Percentiles rank a stretch among this genome's conserved stretches.
phyloP scores from a whole-genome alignment of 176 grass and related monocot species.

The Neostapfia colusana region DNA sequence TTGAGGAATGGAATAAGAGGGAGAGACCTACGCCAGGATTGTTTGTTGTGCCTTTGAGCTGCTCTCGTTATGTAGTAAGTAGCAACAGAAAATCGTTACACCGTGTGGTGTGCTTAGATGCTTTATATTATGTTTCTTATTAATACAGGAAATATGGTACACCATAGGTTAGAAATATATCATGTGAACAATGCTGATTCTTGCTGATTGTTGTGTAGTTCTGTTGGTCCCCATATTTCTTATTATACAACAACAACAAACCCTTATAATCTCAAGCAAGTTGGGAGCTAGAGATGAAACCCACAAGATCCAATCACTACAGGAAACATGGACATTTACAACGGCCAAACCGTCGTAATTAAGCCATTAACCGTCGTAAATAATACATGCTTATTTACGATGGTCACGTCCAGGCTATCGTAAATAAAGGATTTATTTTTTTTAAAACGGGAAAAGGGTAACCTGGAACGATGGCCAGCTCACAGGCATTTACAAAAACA shows the following conservation, averaged over 20 bases:
- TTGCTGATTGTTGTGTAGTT: conserved; percentile 22
- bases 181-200: neutral
- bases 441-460: too few relatives aligned
- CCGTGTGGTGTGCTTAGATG: neutral
- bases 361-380: too few relatives aligned
- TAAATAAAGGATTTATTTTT: too few relatives aligned
- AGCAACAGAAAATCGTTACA: neutral
- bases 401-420: too few relatives aligned
- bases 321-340: too few relatives aligned
- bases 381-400: too few relatives aligned
- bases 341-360: too few relatives aligned
- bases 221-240: conserved; percentile 3
- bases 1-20: neutral
- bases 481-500: too few relatives aligned
- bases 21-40: neutral
- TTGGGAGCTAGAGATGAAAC: too few relatives aligned
- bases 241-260: neutral
- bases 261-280: too few relatives aligned
- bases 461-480: too few relatives aligned
- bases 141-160: neutral
- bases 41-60: neutral
- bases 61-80: neutral
- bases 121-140: neutral
- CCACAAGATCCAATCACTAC: too few relatives aligned
- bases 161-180: neutral